Percentiles rank a stretch among this genome's conserved stretches.
Conservation (phyloP, 2,329 filamentous ascomycete species). For the Aspergillus sp. region DNA sequence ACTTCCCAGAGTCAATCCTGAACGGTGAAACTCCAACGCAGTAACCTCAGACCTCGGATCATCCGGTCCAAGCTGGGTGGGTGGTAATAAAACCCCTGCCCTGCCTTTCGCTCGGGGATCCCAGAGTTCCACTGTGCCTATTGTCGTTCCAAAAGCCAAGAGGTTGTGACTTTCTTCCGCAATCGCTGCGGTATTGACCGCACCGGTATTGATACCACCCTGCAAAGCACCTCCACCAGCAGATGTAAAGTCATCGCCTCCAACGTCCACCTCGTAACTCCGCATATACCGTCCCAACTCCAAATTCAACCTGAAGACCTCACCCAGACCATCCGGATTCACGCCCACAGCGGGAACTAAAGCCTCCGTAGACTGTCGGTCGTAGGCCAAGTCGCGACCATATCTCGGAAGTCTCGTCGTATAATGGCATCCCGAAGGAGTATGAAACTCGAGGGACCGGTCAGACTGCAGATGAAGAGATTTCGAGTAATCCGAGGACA, state of each 20-base stretch:
- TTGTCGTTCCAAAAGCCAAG: constrained; percentile 82
- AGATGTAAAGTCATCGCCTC: constrained; percentile 64
- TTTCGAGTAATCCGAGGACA: constrained; percentile 88
- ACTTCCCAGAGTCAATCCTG: constrained; percentile 74
- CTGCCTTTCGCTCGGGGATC: constrained; percentile 76
- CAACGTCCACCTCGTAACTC: constrained; percentile 84
- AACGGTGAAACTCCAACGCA: constrained; percentile 74
- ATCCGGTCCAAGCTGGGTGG: constrained; percentile 32
- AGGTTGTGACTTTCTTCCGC: constrained; percentile 86
- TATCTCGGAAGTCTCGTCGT: constrained; percentile 85
- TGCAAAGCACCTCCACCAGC: constrained; percentile 67
- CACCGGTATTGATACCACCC: constrained; percentile 74
- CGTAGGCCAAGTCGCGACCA: constrained; percentile 81
- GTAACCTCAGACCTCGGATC: constrained; percentile 59
- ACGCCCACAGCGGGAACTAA: constrained; percentile 81
- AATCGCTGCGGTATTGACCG: constrained; percentile 78
- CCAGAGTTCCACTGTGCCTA: constrained; percentile 97
- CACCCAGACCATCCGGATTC: constrained; percentile 75
- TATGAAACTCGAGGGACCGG: constrained; percentile 87
- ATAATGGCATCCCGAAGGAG: constrained; percentile 78
- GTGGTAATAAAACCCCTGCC: constrained; percentile 64
- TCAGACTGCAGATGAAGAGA: constrained; percentile 89
- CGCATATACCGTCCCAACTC: constrained; percentile 92
- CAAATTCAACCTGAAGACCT: constrained; percentile 87
- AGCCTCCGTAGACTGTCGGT: constrained; percentile 71